Conservation (phyloP, 2,329 filamentous ascomycete species). For the Trichoderma sp. region DNA sequence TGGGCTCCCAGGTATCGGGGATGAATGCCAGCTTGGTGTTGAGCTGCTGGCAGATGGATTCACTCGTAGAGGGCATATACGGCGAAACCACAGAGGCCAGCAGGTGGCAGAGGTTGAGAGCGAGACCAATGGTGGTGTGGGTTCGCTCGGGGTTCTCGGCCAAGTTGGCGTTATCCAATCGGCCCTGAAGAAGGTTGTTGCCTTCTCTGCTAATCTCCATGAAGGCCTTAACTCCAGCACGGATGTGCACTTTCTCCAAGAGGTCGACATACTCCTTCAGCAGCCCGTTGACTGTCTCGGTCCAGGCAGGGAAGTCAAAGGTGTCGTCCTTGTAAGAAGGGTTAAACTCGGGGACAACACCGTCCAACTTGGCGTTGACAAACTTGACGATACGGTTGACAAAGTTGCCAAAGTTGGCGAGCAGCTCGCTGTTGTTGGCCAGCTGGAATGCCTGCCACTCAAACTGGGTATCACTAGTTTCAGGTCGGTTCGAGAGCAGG, state of each 20-base stretch:
- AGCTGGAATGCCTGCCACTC: slow-evolving; percentile 82
- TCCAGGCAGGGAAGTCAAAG: slow-evolving; percentile 28
- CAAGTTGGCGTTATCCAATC: slow-evolving; percentile 54
- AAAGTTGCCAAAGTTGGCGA: slow-evolving; percentile 72
- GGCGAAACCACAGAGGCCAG: slow-evolving; percentile 75
- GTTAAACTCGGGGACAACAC: slow-evolving; percentile 62
- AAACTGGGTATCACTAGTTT: slow-evolving; percentile 84
- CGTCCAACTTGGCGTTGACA: slow-evolving; percentile 71
- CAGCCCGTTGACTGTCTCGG: slow-evolving; percentile 48
- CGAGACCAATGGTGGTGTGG: slow-evolving; percentile 66
- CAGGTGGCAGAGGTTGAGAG: slow-evolving; percentile 79
- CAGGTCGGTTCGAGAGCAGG: slow-evolving; percentile 78
- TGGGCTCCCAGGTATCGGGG: slow-evolving; percentile 63
- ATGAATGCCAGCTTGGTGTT: slow-evolving; percentile 45
- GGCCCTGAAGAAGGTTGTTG: slow-evolving; percentile 51
- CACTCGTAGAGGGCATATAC: slow-evolving; percentile 79
- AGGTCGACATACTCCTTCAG: slow-evolving; percentile 66
- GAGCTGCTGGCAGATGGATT: slow-evolving; percentile 75
- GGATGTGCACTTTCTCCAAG: slow-evolving; percentile 69
- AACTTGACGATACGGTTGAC: slow-evolving; percentile 74
- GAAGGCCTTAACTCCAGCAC: slow-evolving; percentile 61
- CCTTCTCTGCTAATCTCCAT: slow-evolving; percentile 63
- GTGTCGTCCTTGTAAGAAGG: slow-evolving; percentile 58
- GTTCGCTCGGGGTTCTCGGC: slow-evolving; percentile 54
- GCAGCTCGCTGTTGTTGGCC: slow-evolving; percentile 84